A percentile compares a stretch with the other conserved stretches of the same genome.
Evolutionary conservation across 345 rosid species (phyloP).

Genomic region (Acer yangbiense): DNA sequence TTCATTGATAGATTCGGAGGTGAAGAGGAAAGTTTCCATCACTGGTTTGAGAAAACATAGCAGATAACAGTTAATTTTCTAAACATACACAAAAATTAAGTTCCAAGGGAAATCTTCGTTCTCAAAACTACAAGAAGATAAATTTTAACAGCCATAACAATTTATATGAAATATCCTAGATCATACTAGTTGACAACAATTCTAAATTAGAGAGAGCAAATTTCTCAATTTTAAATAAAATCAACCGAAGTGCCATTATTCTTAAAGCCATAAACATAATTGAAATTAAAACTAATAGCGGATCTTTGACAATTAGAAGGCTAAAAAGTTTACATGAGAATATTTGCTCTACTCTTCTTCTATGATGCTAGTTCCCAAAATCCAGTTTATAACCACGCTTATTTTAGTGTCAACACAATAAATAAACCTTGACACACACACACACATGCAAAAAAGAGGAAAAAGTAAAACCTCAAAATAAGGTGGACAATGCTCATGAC

Average conservation of each 20-base stretch:
- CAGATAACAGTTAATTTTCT: background rate
- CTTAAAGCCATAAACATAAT: background rate
- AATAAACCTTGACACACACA: background rate
- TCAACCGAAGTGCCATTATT: background rate
- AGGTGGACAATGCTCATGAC: background rate
- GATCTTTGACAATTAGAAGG: background rate
- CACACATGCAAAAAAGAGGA: background rate
- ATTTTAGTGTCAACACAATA: background rate
- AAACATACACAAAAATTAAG: background rate
- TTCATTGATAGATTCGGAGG: slow-evolving; percentile 31
- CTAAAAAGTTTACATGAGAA: background rate
- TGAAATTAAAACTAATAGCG: background rate
- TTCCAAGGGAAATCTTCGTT: background rate
- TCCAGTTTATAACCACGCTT: background rate
- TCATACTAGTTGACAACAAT: background rate
- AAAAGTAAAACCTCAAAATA: background rate
- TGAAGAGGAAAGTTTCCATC: slow-evolving; percentile 36
- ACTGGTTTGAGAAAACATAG: background rate
- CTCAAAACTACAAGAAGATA: background rate
- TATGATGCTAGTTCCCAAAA: background rate
- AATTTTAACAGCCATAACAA: background rate
- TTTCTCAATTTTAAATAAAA: background rate
- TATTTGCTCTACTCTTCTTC: background rate
- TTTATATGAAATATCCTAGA: background rate
- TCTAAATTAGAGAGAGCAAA: background rate